Evolutionary conservation across 2,329 filamentous ascomycete species (phyloP).

Genomic region (Rhinocladiella similis): DNA sequence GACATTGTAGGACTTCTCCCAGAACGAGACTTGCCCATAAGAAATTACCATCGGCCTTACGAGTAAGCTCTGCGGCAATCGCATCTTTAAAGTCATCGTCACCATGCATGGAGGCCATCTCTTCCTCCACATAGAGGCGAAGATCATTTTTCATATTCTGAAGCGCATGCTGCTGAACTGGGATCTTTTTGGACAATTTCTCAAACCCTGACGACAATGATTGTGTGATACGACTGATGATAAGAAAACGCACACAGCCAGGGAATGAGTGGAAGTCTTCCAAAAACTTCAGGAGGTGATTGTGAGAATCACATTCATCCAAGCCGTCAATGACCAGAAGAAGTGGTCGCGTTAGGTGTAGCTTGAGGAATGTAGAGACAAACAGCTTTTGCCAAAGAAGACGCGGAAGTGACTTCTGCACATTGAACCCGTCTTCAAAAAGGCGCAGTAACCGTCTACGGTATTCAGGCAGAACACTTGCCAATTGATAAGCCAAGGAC

Average conservation of each 20-base stretch:
- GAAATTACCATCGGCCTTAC: slow-evolving; percentile 24
- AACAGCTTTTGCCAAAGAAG: slow-evolving; percentile 38
- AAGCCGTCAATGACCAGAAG: slow-evolving; percentile 44
- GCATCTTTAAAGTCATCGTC: slow-evolving; percentile 7
- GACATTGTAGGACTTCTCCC: slow-evolving; percentile 21
- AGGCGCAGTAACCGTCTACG: slow-evolving; percentile 29
- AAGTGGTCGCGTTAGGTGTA: slow-evolving; percentile 27
- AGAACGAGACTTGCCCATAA: slow-evolving; percentile 25
- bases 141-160: slow-evolving; percentile 16
- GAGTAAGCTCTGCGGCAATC: slow-evolving; percentile 1
- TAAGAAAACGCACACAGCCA: slow-evolving; percentile 33
- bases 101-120: slow-evolving; percentile 15
- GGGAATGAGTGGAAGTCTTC: slow-evolving; percentile 19
- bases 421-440: slow-evolving; percentile 27
- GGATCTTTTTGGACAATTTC: not conserved
- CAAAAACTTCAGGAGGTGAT: slow-evolving; percentile 33
- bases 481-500: slow-evolving; percentile 34
- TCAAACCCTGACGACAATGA: slow-evolving; percentile 2
- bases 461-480: slow-evolving; percentile 20
- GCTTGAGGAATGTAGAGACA: slow-evolving; percentile 32
- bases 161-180: not conserved
- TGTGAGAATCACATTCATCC: slow-evolving; percentile 37
- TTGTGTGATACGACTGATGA: slow-evolving; percentile 32
- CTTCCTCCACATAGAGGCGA: slow-evolving; percentile 10
- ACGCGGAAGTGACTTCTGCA: slow-evolving; percentile 24